These are phyloP conservation scores for Fusarium xyrophilum DNA, from an alignment of 2,329 filamentous ascomycete genomes.

Conservation along the genomic window DNA sequence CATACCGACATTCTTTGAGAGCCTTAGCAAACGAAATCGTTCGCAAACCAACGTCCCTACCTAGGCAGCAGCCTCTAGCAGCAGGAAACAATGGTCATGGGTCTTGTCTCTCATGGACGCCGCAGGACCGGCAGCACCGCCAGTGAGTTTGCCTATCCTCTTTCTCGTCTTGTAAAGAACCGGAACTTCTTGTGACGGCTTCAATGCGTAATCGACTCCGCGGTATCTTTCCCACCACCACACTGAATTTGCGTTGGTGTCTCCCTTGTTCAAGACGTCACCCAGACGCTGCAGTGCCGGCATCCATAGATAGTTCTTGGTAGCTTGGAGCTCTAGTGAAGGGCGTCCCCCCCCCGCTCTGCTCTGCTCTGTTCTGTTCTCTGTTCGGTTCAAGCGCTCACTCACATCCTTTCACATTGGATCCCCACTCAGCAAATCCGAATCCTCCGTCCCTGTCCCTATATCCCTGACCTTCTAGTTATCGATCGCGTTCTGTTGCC, in stretches of 20 bases:
- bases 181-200: not conserved
- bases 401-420: constrained; percentile 23
- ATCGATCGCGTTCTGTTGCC: constrained; percentile 17
- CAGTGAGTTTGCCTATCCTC: constrained; percentile 29
- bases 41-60: not conserved
- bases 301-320: not conserved
- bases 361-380: constrained; percentile 2
- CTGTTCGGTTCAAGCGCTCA: constrained; percentile 32
- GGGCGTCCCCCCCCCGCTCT: constrained; percentile 18
- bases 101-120: constrained; percentile 44
- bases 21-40: not conserved
- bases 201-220: constrained; percentile 5
- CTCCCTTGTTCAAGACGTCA: constrained; percentile 15
- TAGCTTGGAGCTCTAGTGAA: constrained; percentile 29
- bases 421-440: constrained; percentile 35
- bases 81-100: constrained; percentile 43
- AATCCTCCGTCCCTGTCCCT: constrained; percentile 29
- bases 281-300: constrained; percentile 1
- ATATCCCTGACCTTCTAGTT: constrained; percentile 9
- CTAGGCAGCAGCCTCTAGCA: constrained; percentile 20
- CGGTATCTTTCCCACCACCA: not conserved
- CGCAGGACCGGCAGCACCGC: constrained; percentile 44
- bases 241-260: constrained; percentile 3
- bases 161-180: constrained; percentile 9
- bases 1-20: not conserved